Percentiles rank a stretch among this genome's conserved stretches.
These are phyloP conservation scores for Debaryomyces maramus DNA, from an alignment of 805 yeast genomes.

Conservation along the genomic window DNA sequence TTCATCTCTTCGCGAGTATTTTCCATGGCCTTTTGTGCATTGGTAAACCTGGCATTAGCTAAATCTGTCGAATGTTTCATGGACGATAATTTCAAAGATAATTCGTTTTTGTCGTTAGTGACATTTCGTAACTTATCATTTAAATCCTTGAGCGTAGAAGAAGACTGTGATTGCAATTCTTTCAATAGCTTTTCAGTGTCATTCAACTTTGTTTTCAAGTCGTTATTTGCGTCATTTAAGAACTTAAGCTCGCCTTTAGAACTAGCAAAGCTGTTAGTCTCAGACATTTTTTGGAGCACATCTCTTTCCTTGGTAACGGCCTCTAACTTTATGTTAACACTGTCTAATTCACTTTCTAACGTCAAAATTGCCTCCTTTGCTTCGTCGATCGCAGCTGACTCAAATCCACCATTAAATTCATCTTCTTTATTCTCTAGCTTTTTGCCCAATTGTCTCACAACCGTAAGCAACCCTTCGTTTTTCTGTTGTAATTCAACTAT, in stretches of 20 bases:
- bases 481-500: slow-evolving; percentile 68
- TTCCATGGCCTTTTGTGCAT: slow-evolving; percentile 37
- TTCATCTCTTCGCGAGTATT: slow-evolving; percentile 27
- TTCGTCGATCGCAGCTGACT: slow-evolving; percentile 53
- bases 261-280: slow-evolving; percentile 4
- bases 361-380: slow-evolving; percentile 69
- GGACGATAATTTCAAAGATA: slow-evolving; percentile 51
- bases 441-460: slow-evolving; percentile 70
- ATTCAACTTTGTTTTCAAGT: slow-evolving; percentile 31
- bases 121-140: slow-evolving; percentile 33
- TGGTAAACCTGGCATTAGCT: slow-evolving; percentile 50
- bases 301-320: slow-evolving; percentile 69
- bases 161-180: slow-evolving; percentile 38
- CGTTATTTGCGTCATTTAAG: slow-evolving; percentile 26
- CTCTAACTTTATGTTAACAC: slow-evolving; percentile 50
- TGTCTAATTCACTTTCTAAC: slow-evolving; percentile 57
- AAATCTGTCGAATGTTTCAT: slow-evolving; percentile 56
- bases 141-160: slow-evolving; percentile 47
- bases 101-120: slow-evolving; percentile 34
- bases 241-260: slow-evolving; percentile 18
- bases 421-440: slow-evolving; percentile 67
- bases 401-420: slow-evolving; percentile 38
- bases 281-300: slow-evolving; percentile 44
- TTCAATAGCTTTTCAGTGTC: slow-evolving; percentile 40
- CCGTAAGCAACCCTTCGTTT: slow-evolving; percentile 68